phyloP scores from a whole-genome alignment of 441 rosid species.

The Flueggea neowawraea region DNA sequence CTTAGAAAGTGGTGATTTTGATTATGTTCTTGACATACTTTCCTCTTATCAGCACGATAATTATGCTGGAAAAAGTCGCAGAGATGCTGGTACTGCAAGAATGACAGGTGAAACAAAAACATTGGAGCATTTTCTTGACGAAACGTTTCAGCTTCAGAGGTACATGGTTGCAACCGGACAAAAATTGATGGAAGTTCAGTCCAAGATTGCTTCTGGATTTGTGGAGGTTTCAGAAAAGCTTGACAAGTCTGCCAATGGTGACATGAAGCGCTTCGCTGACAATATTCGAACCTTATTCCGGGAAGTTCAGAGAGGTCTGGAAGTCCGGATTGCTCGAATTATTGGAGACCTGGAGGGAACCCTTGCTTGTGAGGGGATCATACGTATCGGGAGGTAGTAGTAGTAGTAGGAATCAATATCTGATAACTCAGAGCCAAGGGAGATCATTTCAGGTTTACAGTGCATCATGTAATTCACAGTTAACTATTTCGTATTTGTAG shows the following conservation, averaged over 20 bases:
- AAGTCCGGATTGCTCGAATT: slow-evolving; percentile 75
- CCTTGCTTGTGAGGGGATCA: slow-evolving; percentile 83
- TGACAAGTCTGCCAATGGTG: slow-evolving; percentile 38
- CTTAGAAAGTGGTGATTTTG: too few relatives aligned
- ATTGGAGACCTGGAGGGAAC: slow-evolving; percentile 91
- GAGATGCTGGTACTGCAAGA: slow-evolving; percentile 19
- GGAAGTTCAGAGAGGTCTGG: slow-evolving; percentile 88
- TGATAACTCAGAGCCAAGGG: too few relatives aligned
- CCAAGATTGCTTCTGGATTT: slow-evolving; percentile 57
- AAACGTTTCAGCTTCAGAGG: slow-evolving; percentile 89
- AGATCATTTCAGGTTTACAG: too few relatives aligned
- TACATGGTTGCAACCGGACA: slow-evolving; percentile 88
- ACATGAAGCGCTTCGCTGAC: slow-evolving; percentile 65
- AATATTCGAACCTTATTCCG: slow-evolving; percentile 53
- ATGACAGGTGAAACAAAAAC: slow-evolving; percentile 44
- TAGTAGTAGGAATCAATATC: background rate
- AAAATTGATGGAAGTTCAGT: slow-evolving; percentile 68
- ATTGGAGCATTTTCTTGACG: slow-evolving; percentile 74
- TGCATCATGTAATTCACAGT: too few relatives aligned
- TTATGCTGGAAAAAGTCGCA: slow-evolving; percentile 25
- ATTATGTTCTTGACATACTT: background rate
- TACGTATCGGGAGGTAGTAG: slow-evolving; percentile 37
- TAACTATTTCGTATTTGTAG: too few relatives aligned
- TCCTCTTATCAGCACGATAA: slow-evolving; percentile 49
- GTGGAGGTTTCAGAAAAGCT: slow-evolving; percentile 43